Evolutionary conservation across 768 basidiomycete species (phyloP).

Genomic region (Hypsizygus marmoreus): DNA sequence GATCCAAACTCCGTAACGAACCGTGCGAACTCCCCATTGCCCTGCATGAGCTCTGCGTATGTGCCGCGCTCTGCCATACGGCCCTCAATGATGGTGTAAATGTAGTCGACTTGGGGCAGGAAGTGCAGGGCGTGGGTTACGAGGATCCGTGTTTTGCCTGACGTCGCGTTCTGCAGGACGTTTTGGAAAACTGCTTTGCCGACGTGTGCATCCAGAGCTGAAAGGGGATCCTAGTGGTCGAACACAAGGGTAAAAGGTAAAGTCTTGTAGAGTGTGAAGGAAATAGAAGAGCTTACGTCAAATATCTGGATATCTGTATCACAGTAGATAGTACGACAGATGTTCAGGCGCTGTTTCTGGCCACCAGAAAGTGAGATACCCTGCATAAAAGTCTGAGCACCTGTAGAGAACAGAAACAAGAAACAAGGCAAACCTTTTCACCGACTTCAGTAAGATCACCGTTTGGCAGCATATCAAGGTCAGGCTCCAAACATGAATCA

Average conservation of each 20-base stretch:
- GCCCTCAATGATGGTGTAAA: constrained; percentile 76
- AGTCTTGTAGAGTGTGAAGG: neutral
- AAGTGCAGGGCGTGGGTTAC: too few relatives aligned
- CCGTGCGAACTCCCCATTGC: constrained; percentile 63
- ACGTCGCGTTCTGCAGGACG: too few relatives aligned
- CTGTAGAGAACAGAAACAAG: neutral
- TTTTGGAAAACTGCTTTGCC: constrained; percentile 83
- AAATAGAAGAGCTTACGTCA: constrained; percentile 42
- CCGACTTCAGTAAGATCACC: too few relatives aligned
- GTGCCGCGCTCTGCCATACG: constrained; percentile 77
- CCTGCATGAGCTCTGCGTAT: too few relatives aligned
- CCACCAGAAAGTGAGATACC: constrained; percentile 88
- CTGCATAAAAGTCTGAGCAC: constrained; percentile 23
- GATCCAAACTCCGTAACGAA: constrained; percentile 77
- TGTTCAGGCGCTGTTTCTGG: too few relatives aligned
- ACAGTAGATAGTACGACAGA: constrained; percentile 84
- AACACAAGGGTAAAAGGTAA: neutral
- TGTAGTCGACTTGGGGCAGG: too few relatives aligned
- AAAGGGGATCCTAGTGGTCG: constrained; percentile 78
- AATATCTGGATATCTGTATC: constrained; percentile 84
- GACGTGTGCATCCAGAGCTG: constrained; percentile 90
- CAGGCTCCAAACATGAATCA: constrained; percentile 79
- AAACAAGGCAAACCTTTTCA: too few relatives aligned
- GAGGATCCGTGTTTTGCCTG: too few relatives aligned
- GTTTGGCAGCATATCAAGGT: too few relatives aligned